Percentiles rank a stretch among this genome's conserved stretches.
phyloP scores from a whole-genome alignment of 768 basidiomycete species.

The Naganishia randhawae region DNA sequence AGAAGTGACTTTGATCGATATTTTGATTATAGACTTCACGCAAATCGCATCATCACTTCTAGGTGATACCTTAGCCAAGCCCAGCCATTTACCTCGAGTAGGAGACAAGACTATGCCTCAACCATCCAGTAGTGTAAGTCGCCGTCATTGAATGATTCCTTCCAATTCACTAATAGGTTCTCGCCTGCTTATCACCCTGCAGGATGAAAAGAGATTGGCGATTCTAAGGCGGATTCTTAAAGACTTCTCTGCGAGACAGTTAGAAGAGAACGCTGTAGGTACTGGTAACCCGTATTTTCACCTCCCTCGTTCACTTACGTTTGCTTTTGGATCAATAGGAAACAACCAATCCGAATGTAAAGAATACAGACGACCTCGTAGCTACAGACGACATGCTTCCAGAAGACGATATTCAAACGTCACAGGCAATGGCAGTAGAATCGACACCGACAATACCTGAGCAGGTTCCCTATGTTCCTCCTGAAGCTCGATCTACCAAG shows the following conservation, averaged over 20 bases:
- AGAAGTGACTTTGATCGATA: neutral
- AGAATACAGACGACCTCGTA: neutral
- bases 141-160: neutral
- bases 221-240: neutral
- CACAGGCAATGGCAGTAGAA: neutral
- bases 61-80: neutral
- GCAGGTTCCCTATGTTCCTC: slow-evolving; percentile 76
- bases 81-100: neutral
- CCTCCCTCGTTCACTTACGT: too few relatives aligned
- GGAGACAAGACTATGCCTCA: neutral
- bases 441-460: slow-evolving; percentile 50
- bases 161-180: neutral
- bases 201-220: neutral
- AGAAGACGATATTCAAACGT: slow-evolving; percentile 44
- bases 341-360: too few relatives aligned
- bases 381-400: slow-evolving; percentile 39
- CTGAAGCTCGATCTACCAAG: slow-evolving; percentile 56
- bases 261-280: neutral
- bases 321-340: too few relatives aligned
- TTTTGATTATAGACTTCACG: neutral
- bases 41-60: slow-evolving; percentile 3
- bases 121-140: neutral
- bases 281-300: too few relatives aligned
- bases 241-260: neutral
- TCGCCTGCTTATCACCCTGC: neutral